Base-by-base conservation (phyloP, 192 early-diverging fungal species). In the Funneliformis geosporum region DNA sequence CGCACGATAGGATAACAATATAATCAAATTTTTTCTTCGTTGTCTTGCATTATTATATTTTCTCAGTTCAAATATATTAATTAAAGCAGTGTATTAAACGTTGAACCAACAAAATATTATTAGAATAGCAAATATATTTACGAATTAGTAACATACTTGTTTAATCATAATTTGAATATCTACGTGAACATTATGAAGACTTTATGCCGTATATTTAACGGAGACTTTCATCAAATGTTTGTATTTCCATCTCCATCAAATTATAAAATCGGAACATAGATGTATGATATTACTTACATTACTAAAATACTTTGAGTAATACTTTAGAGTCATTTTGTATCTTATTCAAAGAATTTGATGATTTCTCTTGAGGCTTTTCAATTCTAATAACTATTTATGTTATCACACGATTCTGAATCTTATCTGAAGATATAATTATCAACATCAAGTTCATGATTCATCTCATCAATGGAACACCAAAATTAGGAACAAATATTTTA, bases 141-240 rank as follows among this genome's bases (percentile, higher is more conserved):
- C n/a, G n/a, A n/a, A n/a, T n/a, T n/a, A 42, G 6, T 6, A 28
- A 74, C 81, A 72, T 84, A 92, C 91, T 82, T 94, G 92, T 86
- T 98, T 99, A 5, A 92, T 87, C 67, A 97, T 84, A 9, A 79
- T n/a, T n/a, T 92, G 91, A 28, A 94, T 87, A 84, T 98, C 97
- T 10, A 98, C 85, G 96, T 97, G 73, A 97, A 93, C 28, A 96
- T 87, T 60, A 93, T 81, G 80, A 97, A 97, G 0, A 94, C 98
- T 59, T 91, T 60, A 94, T 97, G n/a, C 93, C 91, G 85, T 95
- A 98, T 83, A 99, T 85, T 40, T 91, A 89, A 0, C 98, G 92
- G 59, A 91, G 85, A 43, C 88, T 87, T 72, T 99, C 97, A 78
- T 99, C 98, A 88, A 94, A 99, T 73, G 87, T 86, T 44, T 84